A percentile compares a stretch with the other conserved stretches of the same genome.
Evolutionary conservation across 495 filamentous ascomycete genomes (phyloP).

Genomic region (Penicillium salamii): DNA sequence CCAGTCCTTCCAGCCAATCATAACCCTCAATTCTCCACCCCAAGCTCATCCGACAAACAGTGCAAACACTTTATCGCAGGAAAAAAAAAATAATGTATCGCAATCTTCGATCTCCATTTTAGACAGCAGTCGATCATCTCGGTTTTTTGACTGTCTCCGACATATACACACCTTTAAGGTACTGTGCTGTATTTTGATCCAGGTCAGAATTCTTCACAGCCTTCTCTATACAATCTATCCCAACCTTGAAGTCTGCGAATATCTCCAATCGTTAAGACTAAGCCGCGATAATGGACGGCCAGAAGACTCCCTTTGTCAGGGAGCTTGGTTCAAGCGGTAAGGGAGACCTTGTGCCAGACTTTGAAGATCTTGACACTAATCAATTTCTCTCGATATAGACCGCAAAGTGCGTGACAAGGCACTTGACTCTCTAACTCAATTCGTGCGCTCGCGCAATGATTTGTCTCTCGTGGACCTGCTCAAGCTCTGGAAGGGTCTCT

Average conservation of each 20-base stretch:
- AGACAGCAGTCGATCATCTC: constrained; percentile 9
- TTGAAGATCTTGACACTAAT: constrained; percentile 4
- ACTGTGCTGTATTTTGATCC: background rate
- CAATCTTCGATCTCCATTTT: constrained; percentile 12
- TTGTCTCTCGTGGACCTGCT: constrained; percentile 74
- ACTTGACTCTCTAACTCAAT: constrained; percentile 73
- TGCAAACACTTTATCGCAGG: constrained; percentile 29
- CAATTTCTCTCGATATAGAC: constrained; percentile 49
- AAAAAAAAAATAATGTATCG: constrained; percentile 40
- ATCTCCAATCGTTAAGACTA: constrained; percentile 5
- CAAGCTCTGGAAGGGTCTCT: constrained; percentile 96
- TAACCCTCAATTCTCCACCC: background rate
- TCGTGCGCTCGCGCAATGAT: constrained; percentile 63
- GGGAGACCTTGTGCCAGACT: background rate
- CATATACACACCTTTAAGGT: background rate
- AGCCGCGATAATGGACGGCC: constrained; percentile 43
- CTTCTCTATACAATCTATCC: background rate
- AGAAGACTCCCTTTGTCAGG: constrained; percentile 69
- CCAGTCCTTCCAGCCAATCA: background rate
- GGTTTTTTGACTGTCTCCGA: background rate
- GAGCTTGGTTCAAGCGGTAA: constrained; percentile 75
- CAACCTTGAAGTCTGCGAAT: background rate
- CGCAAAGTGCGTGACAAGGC: constrained; percentile 78
- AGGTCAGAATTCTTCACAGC: background rate
- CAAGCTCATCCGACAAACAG: constrained; percentile 27